Evolutionary conservation across 2,329 filamentous ascomycete species (phyloP).

Genomic region (Sordariomycetes sp.): DNA sequence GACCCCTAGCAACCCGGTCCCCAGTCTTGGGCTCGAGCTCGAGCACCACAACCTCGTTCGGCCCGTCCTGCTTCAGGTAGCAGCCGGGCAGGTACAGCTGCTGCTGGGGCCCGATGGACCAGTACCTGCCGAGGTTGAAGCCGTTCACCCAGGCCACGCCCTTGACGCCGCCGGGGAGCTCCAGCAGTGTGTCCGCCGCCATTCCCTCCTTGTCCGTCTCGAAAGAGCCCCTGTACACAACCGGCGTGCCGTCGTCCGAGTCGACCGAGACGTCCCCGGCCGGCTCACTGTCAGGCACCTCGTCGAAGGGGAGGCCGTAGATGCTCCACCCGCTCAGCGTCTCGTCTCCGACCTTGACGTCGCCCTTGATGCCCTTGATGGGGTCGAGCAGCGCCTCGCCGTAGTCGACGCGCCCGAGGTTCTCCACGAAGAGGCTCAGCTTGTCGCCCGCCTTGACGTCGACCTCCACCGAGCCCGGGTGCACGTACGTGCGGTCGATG

Average conservation of each 20-base stretch:
- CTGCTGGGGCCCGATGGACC: slow-evolving; percentile 35
- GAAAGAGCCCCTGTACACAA: slow-evolving; percentile 17
- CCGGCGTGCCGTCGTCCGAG: slow-evolving; percentile 3
- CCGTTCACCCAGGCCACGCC: slow-evolving; percentile 35
- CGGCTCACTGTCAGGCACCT: neutral
- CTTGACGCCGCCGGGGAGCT: slow-evolving; percentile 27
- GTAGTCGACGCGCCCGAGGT: slow-evolving; percentile 38
- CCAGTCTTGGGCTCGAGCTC: slow-evolving; percentile 26
- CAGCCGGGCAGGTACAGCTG: slow-evolving; percentile 32
- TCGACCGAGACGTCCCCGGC: neutral
- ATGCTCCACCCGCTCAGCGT: neutral
- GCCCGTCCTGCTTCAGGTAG: slow-evolving; percentile 16
- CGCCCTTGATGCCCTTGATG: slow-evolving; percentile 31
- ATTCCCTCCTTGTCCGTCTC: slow-evolving; percentile 9
- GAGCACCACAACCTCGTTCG: slow-evolving; percentile 29
- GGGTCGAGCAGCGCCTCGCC: slow-evolving; percentile 29
- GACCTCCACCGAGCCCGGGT: slow-evolving; percentile 24
- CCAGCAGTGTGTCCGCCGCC: slow-evolving; percentile 23
- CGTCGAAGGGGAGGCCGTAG: neutral
- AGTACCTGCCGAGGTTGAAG: slow-evolving; percentile 33
- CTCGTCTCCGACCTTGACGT: slow-evolving; percentile 25
- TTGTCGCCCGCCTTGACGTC: slow-evolving; percentile 24
- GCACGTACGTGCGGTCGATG: slow-evolving; percentile 32
- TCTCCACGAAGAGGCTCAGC: slow-evolving; percentile 34
- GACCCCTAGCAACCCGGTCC: neutral